These are phyloP conservation scores for Arabis hirsuta DNA, from an alignment of 345 rosid species.

Conservation along the genomic window DNA sequence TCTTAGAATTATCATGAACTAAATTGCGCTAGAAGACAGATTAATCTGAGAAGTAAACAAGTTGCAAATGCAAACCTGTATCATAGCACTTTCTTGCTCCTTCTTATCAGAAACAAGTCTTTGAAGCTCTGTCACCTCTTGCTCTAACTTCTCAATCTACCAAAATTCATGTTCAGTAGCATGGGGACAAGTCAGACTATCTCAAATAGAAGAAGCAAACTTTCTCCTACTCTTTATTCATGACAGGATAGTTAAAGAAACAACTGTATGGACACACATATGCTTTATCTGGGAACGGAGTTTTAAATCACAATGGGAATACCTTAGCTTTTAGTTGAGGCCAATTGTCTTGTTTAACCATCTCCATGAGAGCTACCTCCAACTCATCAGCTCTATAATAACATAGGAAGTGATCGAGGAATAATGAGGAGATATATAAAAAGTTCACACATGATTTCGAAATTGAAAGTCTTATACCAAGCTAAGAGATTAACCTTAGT, in stretches of 20 bases:
- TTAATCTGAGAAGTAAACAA: constrained; percentile 24
- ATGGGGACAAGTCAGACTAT: constrained; percentile 28
- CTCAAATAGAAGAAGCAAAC: constrained; percentile 19
- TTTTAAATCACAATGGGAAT: constrained; percentile 36
- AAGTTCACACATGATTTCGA: constrained; percentile 4
- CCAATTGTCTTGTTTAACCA: constrained; percentile 96
- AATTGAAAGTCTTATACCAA: constrained; percentile 21
- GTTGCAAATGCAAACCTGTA: constrained; percentile 68
- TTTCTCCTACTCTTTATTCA: constrained; percentile 2
- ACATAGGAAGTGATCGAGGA: constrained; percentile 23
- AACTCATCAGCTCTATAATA: constrained; percentile 88
- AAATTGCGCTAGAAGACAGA: constrained; percentile 23
- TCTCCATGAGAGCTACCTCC: constrained; percentile 98
- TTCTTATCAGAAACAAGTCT: constrained; percentile 83
- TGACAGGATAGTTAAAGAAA: constrained; percentile 12
- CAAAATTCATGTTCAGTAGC: constrained; percentile 35
- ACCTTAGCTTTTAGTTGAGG: constrained; percentile 87
- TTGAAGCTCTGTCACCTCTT: constrained; percentile 69
- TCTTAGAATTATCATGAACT: constrained; percentile 14
- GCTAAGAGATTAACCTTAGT: constrained; percentile 62
- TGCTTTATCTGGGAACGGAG: neutral
- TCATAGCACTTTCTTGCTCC: constrained; percentile 96
- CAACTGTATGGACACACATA: constrained; percentile 1
- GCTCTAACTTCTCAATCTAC: constrained; percentile 88
- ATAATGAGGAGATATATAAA: constrained; percentile 22